A percentile compares a stretch with the other conserved stretches of the same genome.
These are phyloP conservation scores for Mycoemilia scoparia DNA, from an alignment of 192 early-diverging fungal genomes.

Conservation along the genomic window DNA sequence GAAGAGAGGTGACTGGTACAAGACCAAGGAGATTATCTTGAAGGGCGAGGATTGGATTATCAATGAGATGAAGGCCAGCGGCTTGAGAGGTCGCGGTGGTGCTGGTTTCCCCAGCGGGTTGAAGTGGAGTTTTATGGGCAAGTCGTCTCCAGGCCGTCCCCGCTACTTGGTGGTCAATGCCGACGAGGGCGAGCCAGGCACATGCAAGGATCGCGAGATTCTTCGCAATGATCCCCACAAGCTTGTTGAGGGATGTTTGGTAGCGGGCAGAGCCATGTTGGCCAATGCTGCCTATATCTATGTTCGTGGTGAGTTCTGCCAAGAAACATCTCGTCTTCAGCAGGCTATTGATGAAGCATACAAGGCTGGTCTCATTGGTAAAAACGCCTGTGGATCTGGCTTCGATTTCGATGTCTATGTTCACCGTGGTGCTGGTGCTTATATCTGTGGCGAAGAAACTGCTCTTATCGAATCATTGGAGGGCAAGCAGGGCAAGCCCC, in stretches of 20 bases:
- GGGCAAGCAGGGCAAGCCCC: slow-evolving; percentile 97
- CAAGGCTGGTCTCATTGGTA: slow-evolving; percentile 92
- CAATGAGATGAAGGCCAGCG: slow-evolving; percentile 91
- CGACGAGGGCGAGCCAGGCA: slow-evolving; percentile 96
- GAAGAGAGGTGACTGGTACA: slow-evolving; percentile 97
- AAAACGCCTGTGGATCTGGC: slow-evolving; percentile 91
- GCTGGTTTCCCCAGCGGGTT: slow-evolving; percentile 96
- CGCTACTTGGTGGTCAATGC: slow-evolving; percentile 95
- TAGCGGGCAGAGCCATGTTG: slow-evolving; percentile 93
- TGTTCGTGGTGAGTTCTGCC: slow-evolving; percentile 91
- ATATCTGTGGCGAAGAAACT: slow-evolving; percentile 96
- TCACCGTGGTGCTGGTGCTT: slow-evolving; percentile 94
- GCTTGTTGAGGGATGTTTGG: slow-evolving; percentile 86
- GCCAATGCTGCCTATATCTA: slow-evolving; percentile 97
- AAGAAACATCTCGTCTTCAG: slow-evolving; percentile 86
- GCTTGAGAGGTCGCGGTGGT: slow-evolving; percentile 84
- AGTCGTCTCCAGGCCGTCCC: slow-evolving; percentile 67
- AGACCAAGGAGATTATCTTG: slow-evolving; percentile 91
- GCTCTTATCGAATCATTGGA: slow-evolving; percentile 76
- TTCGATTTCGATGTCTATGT: slow-evolving; percentile 96
- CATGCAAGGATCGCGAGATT: slow-evolving; percentile 97
- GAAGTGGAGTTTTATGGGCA: slow-evolving; percentile 99
- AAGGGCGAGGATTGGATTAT: slow-evolving; percentile 98
- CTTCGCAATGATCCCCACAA: slow-evolving; percentile 90
- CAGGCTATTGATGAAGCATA: slow-evolving; percentile 93